These are phyloP conservation scores for Cynanchum wilfordii DNA, from an alignment of 257 asterid genomes.

Conservation along the genomic window DNA sequence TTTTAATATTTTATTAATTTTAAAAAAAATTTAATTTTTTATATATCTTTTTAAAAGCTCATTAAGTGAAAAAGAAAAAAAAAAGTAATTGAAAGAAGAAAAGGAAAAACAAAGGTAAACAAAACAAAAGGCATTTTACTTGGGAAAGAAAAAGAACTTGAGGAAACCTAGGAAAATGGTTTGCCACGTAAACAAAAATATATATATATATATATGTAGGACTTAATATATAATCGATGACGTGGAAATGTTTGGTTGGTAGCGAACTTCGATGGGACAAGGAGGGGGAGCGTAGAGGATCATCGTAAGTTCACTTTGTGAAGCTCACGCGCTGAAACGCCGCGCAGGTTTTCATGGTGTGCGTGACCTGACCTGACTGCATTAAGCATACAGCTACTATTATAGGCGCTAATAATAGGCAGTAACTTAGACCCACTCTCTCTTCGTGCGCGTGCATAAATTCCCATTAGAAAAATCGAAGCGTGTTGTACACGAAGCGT, in stretches of 20 bases:
- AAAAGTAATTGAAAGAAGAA: too few species aligned
- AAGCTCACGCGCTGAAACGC: conserved; percentile 18
- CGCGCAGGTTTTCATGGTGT: conserved; percentile 22
- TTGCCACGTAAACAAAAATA: not conserved
- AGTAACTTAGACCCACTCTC: not conserved
- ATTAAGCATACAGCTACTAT: too few species aligned
- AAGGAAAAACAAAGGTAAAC: too few species aligned
- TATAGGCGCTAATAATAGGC: not conserved
- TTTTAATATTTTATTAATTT: too few species aligned
- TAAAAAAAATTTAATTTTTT: too few species aligned
- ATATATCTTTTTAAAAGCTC: too few species aligned
- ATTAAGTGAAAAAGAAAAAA: too few species aligned
- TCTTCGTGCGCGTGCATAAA: not conserved
- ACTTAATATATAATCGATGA: not conserved
- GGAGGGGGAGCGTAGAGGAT: conserved; percentile 9
- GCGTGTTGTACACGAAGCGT: not conserved
- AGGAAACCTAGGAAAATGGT: not conserved
- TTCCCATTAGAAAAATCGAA: too few species aligned
- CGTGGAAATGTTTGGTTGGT: not conserved
- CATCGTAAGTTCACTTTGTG: not conserved
- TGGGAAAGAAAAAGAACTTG: too few species aligned
- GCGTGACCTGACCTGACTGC: not conserved
- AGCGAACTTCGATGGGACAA: not conserved
- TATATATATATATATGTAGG: too few species aligned
- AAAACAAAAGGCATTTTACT: too few species aligned